Base-by-base conservation (phyloP, 768 basidiomycete species). In the Trichaptum fuscoviolaceum region DNA sequence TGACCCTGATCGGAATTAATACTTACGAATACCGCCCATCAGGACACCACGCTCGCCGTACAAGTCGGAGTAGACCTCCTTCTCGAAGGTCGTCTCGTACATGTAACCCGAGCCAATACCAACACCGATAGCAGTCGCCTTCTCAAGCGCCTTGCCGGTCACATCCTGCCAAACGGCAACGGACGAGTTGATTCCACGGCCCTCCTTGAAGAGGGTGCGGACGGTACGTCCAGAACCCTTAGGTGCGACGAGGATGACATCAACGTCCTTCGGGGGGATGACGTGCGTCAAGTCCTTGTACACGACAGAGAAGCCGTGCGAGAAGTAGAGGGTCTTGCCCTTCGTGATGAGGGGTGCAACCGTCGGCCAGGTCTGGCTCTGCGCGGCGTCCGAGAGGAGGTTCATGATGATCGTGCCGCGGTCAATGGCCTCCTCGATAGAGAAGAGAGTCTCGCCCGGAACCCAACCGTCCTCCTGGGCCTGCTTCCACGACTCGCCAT, bases 291-390 rank as follows among this genome's bases (percentile, higher is more conserved):
- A 94, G 7, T 99, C 87, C 85, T 96, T 94, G 88, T 90, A 99
- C 65, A 99, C 95, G 70, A 99, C 87, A 70, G 96, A 99, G 90
- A 99, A 99, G 74, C 97, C 97, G 78, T 99, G 97, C 7, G 96
- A 95, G 85, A 99, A 99, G 89, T 99, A 99, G 69, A 99, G 91
- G n/a, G 97, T 99, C 86, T 99, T 99, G 82, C 93, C 97, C 87
- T 96, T 94, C 79, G 95, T 99, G 83, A 99, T 96, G 74, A 98
- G 88, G 65, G 97, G 96, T 58, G 87, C 90, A 72, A 99, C 71
- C 64, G 84, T 81, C 52, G 90, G 83, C 97, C 97, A 99, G 34
- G 96, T 98, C 78, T 91, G 87, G 17, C 93, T 95, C 82, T 99
- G 97, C n/a, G 96, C 97, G 62, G 97, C 97, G 74, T 99, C 97